A percentile compares a stretch with the other conserved stretches of the same genome.
These are phyloP conservation scores for Phaeosphaeriaceae sp. DNA, from an alignment of 2,329 filamentous ascomycete species.

Conservation along the genomic window DNA sequence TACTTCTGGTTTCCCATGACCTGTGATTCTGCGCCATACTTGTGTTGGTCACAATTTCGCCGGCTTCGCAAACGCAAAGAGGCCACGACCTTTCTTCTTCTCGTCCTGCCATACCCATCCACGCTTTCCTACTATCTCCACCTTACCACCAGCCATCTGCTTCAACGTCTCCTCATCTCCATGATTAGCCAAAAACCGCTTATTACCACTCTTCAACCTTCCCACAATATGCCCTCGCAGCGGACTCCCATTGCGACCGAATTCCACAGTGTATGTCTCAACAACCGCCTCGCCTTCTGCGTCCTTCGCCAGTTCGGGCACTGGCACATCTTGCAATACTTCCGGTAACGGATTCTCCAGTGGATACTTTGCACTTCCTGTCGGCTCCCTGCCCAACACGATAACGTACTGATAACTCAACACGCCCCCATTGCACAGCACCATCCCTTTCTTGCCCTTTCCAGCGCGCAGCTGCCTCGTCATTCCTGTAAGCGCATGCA, in stretches of 20 bases:
- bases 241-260: slow-evolving; percentile 59
- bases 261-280: slow-evolving; percentile 70
- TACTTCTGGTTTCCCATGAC: too few relatives aligned
- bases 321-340: slow-evolving; percentile 48
- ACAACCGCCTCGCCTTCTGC: slow-evolving; percentile 60
- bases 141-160: slow-evolving; percentile 51
- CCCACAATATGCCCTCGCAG: slow-evolving; percentile 60
- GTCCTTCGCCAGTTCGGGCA: slow-evolving; percentile 48
- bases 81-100: slow-evolving; percentile 31
- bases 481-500: slow-evolving; percentile 61
- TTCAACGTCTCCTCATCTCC: slow-evolving; percentile 58
- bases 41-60: slow-evolving; percentile 17
- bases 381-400: slow-evolving; percentile 60
- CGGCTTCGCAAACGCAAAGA: slow-evolving; percentile 38
- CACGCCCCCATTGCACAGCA: slow-evolving; percentile 71
- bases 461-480: slow-evolving; percentile 58
- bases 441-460: slow-evolving; percentile 59
- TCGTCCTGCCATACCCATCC: slow-evolving; percentile 54
- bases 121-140: slow-evolving; percentile 58
- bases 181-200: slow-evolving; percentile 65
- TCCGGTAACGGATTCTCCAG: slow-evolving; percentile 54
- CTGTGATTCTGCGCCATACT: too few relatives aligned
- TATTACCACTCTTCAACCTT: slow-evolving; percentile 53
- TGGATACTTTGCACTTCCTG: slow-evolving; percentile 54
- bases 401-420: slow-evolving; percentile 71